Percentiles rank a stretch among this genome's conserved stretches.
phyloP scores from a whole-genome alignment of 1,284 basidiomycete genomes.

The Malassezia sympodialis region DNA sequence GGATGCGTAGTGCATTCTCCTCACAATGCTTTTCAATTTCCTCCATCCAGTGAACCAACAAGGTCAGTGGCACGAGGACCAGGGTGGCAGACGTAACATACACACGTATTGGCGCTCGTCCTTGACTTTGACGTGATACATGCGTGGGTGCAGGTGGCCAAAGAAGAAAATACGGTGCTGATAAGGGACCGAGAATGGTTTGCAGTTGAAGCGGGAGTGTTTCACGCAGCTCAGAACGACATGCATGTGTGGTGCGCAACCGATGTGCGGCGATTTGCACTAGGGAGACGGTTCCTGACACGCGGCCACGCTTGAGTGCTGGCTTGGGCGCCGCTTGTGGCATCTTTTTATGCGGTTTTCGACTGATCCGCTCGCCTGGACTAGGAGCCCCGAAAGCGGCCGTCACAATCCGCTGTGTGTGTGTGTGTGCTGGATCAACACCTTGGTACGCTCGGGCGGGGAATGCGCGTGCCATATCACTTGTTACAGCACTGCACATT shows the following conservation, averaged over 20 bases:
- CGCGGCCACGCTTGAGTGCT: neutral
- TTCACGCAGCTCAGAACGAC: neutral
- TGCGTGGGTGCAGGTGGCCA: slow-evolving; percentile 20
- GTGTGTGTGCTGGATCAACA: slow-evolving; percentile 9
- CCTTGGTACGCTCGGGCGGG: slow-evolving; percentile 16
- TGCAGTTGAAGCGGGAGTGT: slow-evolving; percentile 11
- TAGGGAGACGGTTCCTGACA: neutral
- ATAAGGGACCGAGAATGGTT: neutral
- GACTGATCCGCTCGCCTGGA: slow-evolving; percentile 12
- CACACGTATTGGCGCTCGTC: slow-evolving; percentile 13
- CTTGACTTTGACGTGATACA: slow-evolving; percentile 9
- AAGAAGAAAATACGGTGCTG: slow-evolving; percentile 18
- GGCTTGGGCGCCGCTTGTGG: neutral
- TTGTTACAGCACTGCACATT: slow-evolving; percentile 18
- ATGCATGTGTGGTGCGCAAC: slow-evolving; percentile 11
- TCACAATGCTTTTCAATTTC: slow-evolving; percentile 21
- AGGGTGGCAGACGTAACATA: slow-evolving; percentile 19
- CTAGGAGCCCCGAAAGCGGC: slow-evolving; percentile 13
- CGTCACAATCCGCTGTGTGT: slow-evolving; percentile 5
- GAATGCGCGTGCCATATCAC: slow-evolving; percentile 15
- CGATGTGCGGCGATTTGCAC: slow-evolving; percentile 12
- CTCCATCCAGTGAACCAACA: slow-evolving; percentile 18
- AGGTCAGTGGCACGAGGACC: slow-evolving; percentile 20
- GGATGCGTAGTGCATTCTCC: slow-evolving; percentile 10
- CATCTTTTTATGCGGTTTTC: neutral